phyloP scores from a whole-genome alignment of 768 basidiomycete species.

The Amanita thiersii region DNA sequence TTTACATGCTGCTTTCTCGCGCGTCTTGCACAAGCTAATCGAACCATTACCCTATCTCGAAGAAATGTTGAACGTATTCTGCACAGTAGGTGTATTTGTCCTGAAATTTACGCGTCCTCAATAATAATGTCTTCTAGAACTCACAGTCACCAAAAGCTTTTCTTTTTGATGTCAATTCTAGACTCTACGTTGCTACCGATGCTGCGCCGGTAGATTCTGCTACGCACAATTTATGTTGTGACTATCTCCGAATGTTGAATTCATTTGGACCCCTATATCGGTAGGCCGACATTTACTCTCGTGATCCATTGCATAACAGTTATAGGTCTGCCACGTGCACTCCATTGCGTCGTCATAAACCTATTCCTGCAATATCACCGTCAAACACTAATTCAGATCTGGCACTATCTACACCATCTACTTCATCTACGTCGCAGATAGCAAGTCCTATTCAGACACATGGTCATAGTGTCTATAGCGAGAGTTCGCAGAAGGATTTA shows the following conservation, averaged over 20 bases:
- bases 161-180: constrained; percentile 78
- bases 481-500: constrained; percentile 29
- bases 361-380: constrained; percentile 17
- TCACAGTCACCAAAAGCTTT: constrained; percentile 93
- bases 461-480: constrained; percentile 1
- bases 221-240: constrained; percentile 84
- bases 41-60: constrained; percentile 83
- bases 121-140: constrained; percentile 41
- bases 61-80: constrained; percentile 80
- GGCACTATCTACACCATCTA: constrained; percentile 15
- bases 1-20: constrained; percentile 86
- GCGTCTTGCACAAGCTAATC: constrained; percentile 80
- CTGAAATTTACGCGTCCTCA: constrained; percentile 6
- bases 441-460: background rate
- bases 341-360: constrained; percentile 18
- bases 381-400: constrained; percentile 17
- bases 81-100: constrained; percentile 40
- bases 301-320: constrained; percentile 2
- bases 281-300: constrained; percentile 28
- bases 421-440: constrained; percentile 12
- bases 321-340: constrained; percentile 24
- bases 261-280: constrained; percentile 83
- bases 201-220: constrained; percentile 84
- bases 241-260: constrained; percentile 83
- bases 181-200: constrained; percentile 91